Evolutionary conservation across 2,329 filamentous ascomycete genomes (phyloP), one percentile per base, ranked within the genome.

Genomic region (Alternaria panax): DNA sequence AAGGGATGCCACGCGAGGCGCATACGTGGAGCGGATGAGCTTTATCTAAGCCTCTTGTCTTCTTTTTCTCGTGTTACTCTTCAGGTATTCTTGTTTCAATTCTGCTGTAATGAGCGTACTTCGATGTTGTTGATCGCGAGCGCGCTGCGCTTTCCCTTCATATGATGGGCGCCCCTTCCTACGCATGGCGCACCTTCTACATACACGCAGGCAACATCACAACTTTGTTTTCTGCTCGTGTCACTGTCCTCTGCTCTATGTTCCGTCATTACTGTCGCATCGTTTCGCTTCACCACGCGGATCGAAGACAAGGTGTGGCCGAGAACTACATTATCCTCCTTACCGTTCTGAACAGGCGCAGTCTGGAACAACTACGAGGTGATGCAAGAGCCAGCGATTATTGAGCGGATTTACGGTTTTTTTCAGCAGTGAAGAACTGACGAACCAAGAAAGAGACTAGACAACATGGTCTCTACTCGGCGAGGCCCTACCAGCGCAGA

Each of bases 161-260:
- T 24, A 34, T 7, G 18, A n/a, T 18, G 48, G 40, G 42, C 40
- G 57, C 54, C 32, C 62, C 51, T 69, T 66, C 68, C 56, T 14
- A 24, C 28, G 51, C 5, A 34, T 30, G 9, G 28, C 34, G 65
- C 46, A 42, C 66, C 63, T 70, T 69, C 66, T 54, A 34, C 7
- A 47, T 40, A 43, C n/a, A 45, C n/a, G n/a, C 45, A 63, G 54
- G 54, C 48, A 66, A 52, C 45, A 52, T 36, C 30, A 22, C 16
- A 11, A 30, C 24, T 48, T 41, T 60, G 50, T 48, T 57, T 59
- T 46, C 28, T 5, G 54, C 11, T 54, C 50, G 57, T 25, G 4
- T 8, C 12, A n/a, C 25, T 24, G 8, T 30, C 30, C 20, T 32
- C 16, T 11, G 18, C 30, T 60, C 25, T 32, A 16, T 1, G 7